Evolutionary conservation across 2,329 filamentous ascomycete species (phyloP).

Genomic region (Aspergillus persii): DNA sequence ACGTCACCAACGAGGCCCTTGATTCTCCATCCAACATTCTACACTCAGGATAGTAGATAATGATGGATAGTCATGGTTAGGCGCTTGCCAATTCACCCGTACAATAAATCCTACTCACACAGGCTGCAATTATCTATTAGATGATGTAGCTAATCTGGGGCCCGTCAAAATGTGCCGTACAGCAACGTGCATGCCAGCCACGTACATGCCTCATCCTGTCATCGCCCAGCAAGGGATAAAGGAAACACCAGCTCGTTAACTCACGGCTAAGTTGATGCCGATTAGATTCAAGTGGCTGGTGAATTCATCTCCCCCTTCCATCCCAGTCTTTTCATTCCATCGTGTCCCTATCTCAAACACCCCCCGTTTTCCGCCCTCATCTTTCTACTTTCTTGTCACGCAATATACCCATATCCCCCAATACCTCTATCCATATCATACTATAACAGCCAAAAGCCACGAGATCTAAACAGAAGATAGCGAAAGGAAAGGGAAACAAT

Average conservation of each 20-base stretch:
- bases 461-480: not conserved
- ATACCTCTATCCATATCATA: no score
- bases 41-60: not conserved
- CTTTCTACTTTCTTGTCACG: no score
- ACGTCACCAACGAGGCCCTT: not conserved
- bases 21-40: not conserved
- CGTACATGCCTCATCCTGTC: not conserved
- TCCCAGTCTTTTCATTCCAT: no score
- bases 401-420: no score
- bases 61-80: not conserved
- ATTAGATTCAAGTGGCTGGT: no score
- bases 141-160: not conserved
- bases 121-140: not conserved
- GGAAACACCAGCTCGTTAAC: not conserved
- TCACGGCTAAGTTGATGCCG: not conserved
- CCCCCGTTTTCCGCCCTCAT: no score
- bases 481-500: conserved; percentile 9
- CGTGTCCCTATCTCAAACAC: no score
- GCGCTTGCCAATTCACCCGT: not conserved
- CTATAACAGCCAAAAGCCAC: no score
- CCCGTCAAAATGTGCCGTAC: not conserved
- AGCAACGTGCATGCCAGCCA: not conserved
- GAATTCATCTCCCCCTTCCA: no score
- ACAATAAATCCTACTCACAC: not conserved
- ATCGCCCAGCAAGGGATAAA: not conserved